Percentiles rank a stretch among this genome's conserved stretches.
These are phyloP conservation scores for Strigomonas culicis DNA, from an alignment of 208 protist species.

Conservation along the genomic window DNA sequence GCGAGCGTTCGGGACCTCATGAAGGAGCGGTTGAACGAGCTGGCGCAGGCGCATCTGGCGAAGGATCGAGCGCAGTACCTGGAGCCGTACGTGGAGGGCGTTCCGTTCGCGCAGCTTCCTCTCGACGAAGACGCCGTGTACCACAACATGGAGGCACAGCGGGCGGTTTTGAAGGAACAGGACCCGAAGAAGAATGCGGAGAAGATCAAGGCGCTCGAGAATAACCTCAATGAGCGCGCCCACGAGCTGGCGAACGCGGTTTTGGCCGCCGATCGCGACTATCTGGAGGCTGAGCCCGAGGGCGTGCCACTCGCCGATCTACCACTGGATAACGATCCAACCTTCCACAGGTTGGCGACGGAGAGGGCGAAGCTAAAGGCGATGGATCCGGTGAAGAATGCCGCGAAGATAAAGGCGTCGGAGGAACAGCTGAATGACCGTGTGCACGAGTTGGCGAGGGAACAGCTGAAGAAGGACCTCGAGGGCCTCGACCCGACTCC, in stretches of 20 bases:
- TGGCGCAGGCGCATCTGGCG: constrained; percentile 55
- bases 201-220: constrained; percentile 15
- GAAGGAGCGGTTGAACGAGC: constrained; percentile 36
- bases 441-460: constrained; percentile 48
- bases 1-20: constrained; percentile 39
- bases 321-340: constrained; percentile 51
- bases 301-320: constrained; percentile 55
- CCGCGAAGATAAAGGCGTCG: constrained; percentile 43
- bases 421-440: constrained; percentile 67
- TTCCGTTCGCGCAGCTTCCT: constrained; percentile 63
- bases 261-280: constrained; percentile 53
- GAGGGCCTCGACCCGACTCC: constrained; percentile 44
- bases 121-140: constrained; percentile 56
- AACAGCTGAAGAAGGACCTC: constrained; percentile 56
- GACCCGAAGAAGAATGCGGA: constrained; percentile 38
- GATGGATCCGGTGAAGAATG: constrained; percentile 40
- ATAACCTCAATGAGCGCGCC: constrained; percentile 34
- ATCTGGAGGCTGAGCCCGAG: constrained; percentile 62
- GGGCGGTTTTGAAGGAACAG: constrained; percentile 42
- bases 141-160: constrained; percentile 51
- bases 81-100: constrained; percentile 32
- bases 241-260: constrained; percentile 44
- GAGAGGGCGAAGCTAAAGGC: constrained; percentile 52
- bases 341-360: constrained; percentile 57
- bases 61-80: constrained; percentile 40